A percentile compares a stretch with the other conserved stretches of the same genome.
Conservation (phyloP, 2,329 filamentous ascomycete genomes). For the Pezicula neosporulosa region DNA sequence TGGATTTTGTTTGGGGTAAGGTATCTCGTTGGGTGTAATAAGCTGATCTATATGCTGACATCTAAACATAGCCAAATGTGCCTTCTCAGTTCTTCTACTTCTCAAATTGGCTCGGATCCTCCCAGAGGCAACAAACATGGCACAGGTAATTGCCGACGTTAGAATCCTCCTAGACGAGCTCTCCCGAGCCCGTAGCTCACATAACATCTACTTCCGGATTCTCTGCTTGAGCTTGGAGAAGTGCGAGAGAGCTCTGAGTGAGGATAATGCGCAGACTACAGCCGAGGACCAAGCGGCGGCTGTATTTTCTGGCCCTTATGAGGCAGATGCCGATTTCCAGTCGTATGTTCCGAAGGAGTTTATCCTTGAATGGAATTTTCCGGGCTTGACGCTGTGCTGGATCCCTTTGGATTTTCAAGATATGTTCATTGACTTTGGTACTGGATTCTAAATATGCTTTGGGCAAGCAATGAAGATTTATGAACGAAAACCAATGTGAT, state of each 20-base stretch:
- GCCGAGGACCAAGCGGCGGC: conserved; percentile 10
- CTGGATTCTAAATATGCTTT: conserved; percentile 3
- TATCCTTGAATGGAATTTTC: conserved; percentile 56
- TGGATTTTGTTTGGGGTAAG: conserved; percentile 50
- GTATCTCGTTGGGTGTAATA: not conserved
- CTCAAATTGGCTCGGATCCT: conserved; percentile 49
- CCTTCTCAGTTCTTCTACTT: conserved; percentile 52
- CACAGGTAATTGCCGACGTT: conserved; percentile 37
- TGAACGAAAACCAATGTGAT: too few relatives aligned
- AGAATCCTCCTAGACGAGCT: conserved; percentile 40
- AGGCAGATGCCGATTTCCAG: conserved; percentile 40
- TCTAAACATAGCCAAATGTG: conserved; percentile 42
- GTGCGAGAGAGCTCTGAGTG: conserved; percentile 40
- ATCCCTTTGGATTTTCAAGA: conserved; percentile 26
- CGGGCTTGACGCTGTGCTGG: conserved; percentile 46
- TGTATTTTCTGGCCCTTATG: conserved; percentile 31
- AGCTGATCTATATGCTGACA: not conserved
- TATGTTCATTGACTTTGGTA: conserved; percentile 16
- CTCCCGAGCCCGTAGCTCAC: conserved; percentile 33
- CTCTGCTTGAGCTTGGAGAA: conserved; percentile 46
- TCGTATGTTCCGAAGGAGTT: conserved; percentile 52
- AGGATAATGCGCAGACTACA: conserved; percentile 21
- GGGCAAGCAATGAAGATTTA: too few relatives aligned
- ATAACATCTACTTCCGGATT: conserved; percentile 46
- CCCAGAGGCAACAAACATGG: conserved; percentile 32